These are phyloP conservation scores for Bothriochloa decipiens DNA, from an alignment of 176 grass and related monocot genomes.

Conservation along the genomic window DNA sequence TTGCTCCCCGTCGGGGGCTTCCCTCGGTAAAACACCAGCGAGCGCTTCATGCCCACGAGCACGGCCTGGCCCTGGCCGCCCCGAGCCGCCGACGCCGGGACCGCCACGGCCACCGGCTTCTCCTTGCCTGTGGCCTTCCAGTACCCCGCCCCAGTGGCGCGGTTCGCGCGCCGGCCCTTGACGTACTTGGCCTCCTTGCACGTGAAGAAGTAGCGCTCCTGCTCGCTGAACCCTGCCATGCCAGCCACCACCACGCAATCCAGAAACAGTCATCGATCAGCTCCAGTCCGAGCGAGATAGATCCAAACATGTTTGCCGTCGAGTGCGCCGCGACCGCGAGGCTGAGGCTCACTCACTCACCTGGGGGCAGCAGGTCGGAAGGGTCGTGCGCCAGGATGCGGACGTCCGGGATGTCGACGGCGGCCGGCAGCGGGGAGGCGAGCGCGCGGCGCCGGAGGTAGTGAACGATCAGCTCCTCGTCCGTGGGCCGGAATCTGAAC, in stretches of 20 bases:
- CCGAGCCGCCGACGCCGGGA: background rate
- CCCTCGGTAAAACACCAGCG: constrained; percentile 71
- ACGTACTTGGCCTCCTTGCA: constrained; percentile 73
- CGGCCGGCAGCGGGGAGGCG: constrained; percentile 52
- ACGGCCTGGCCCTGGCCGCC: constrained; percentile 19
- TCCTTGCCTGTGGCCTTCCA: constrained; percentile 81
- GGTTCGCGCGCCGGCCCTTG: constrained; percentile 58
- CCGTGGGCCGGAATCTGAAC: constrained; percentile 75
- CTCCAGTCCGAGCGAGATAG: background rate
- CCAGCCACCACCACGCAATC: background rate
- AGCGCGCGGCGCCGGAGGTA: constrained; percentile 71
- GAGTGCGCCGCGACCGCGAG: background rate
- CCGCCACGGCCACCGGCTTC: constrained; percentile 49
- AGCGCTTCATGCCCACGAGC: constrained; percentile 65
- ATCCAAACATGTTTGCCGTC: background rate
- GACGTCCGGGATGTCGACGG: constrained; percentile 66
- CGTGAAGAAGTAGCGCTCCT: constrained; percentile 77
- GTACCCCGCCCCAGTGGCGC: constrained; percentile 61
- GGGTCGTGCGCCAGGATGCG: constrained; percentile 68
- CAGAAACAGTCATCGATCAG: background rate
- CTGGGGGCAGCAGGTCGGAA: constrained; percentile 60
- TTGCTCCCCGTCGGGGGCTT: constrained; percentile 50
- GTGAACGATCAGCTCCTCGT: constrained; percentile 70
- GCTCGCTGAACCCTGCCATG: constrained; percentile 45
- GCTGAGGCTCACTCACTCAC: constrained; percentile 9